Percentiles rank a stretch among this genome's conserved stretches.
Conservation (phyloP, 345 rosid species). For the Salix viminalis region DNA sequence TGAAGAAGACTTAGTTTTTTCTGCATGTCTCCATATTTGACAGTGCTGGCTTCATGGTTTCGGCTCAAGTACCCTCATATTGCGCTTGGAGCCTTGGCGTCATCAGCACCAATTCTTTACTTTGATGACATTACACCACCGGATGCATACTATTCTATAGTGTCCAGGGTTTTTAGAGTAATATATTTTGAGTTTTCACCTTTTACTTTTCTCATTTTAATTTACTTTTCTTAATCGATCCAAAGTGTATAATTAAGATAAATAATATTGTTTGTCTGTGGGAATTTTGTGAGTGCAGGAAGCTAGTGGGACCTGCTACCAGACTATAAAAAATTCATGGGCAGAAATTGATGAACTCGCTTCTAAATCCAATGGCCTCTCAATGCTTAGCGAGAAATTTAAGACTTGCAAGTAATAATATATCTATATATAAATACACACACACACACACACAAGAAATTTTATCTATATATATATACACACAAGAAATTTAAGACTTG, state of each 20-base stretch:
- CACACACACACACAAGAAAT: slow-evolving; percentile 17
- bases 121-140: slow-evolving; percentile 35
- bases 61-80: slow-evolving; percentile 52
- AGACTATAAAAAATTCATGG: slow-evolving; percentile 53
- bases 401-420: slow-evolving; percentile 51
- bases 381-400: slow-evolving; percentile 50
- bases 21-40: neutral
- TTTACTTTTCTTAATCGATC: neutral
- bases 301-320: slow-evolving; percentile 52
- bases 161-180: slow-evolving; percentile 30
- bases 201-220: neutral
- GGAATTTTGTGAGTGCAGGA: slow-evolving; percentile 28
- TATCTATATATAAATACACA: too few relatives aligned
- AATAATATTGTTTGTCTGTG: neutral
- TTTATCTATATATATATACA: slow-evolving; percentile 4
- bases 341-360: slow-evolving; percentile 47
- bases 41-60: slow-evolving; percentile 55
- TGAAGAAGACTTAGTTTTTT: neutral
- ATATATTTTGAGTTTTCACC: neutral
- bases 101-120: slow-evolving; percentile 51
- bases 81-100: slow-evolving; percentile 52
- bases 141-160: slow-evolving; percentile 30
- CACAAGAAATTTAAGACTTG: slow-evolving; percentile 56
- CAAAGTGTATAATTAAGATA: neutral
- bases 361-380: slow-evolving; percentile 41